Evolutionary conservation across 768 basidiomycete species (phyloP), one percentile per base, ranked within the genome.

Genomic region (Amanita thiersii): DNA sequence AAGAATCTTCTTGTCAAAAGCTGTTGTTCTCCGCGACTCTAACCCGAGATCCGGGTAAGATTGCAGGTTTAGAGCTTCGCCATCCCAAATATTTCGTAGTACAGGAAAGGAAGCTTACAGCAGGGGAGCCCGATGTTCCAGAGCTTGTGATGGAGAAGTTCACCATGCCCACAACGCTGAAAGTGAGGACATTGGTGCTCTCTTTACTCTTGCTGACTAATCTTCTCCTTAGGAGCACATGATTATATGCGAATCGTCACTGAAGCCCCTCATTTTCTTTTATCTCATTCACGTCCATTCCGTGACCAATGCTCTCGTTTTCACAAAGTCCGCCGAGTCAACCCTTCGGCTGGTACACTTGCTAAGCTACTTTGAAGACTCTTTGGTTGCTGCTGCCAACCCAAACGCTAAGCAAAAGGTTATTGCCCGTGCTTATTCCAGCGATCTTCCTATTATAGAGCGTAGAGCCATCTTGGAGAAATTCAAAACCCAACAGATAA

Each of bases 321-420:
- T 99, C 64, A 96, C 94, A n/a, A 98, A 97, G 62, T 90, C 86
- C 0, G 83, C 93, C 3, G 93, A 98, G 56, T 90, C 89, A 0
- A 87, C 92, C 0, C 65, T 69, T 3, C 77, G 94, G 6, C 78
- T 98, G 5, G 81, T 92, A 19, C 75, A 70, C 29, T 69, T 97
- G 8, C 77, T 97, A 49, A 75, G 83, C 18, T 83, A 84, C 51
- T 92, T 96, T 50, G 81, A 90, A 62, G 66, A 69, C 11, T 67
- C 75, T 14, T 49, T 50, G 37, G 43, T 46, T 21, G 38, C 46
- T 26, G 18, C 29, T 23, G 46, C 31, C 45, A 47, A 39, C 43
- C 29, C 52, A 30, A 50, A 51, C 25, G 39, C 49, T n/a, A 19
- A 48, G 21, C 37, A 46, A 17, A 52, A 55, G 10, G 53, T 77